Evolutionary conservation across 495 filamentous ascomycete species (phyloP).

Genomic region (Astrothelium subdiscretum): DNA sequence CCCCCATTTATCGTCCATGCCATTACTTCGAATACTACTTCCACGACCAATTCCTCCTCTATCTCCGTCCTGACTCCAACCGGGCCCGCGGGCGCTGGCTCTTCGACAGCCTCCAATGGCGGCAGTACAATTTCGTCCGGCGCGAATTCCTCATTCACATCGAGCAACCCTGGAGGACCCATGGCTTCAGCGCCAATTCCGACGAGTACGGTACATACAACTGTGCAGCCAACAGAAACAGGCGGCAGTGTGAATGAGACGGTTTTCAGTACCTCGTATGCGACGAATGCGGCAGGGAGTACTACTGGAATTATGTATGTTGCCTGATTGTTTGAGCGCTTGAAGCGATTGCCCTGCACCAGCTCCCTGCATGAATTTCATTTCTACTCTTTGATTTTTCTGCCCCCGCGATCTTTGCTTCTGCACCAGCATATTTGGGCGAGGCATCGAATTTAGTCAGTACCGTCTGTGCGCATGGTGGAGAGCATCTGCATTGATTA

Average conservation of each 20-base stretch:
- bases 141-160: not conserved
- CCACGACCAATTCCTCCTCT: not conserved
- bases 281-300: not conserved
- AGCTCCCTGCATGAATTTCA: not conserved
- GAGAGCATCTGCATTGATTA: no score
- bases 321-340: not conserved
- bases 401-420: not conserved
- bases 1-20: not conserved
- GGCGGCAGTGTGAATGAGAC: not conserved
- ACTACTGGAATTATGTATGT: not conserved
- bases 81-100: not conserved
- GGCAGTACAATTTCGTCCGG: not conserved
- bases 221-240: not conserved
- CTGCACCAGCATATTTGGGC: no score
- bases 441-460: no score
- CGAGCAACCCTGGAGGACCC: not conserved
- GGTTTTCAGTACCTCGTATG: not conserved
- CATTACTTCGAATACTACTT: not conserved
- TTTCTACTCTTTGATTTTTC: not conserved
- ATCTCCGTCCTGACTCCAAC: not conserved
- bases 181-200: not conserved
- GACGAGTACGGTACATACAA: not conserved
- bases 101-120: not conserved
- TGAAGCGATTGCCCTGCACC: not conserved
- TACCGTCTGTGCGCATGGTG: no score